phyloP scores from a whole-genome alignment of 2,329 filamentous ascomycete genomes.

The Arthrobotrys iridis region DNA sequence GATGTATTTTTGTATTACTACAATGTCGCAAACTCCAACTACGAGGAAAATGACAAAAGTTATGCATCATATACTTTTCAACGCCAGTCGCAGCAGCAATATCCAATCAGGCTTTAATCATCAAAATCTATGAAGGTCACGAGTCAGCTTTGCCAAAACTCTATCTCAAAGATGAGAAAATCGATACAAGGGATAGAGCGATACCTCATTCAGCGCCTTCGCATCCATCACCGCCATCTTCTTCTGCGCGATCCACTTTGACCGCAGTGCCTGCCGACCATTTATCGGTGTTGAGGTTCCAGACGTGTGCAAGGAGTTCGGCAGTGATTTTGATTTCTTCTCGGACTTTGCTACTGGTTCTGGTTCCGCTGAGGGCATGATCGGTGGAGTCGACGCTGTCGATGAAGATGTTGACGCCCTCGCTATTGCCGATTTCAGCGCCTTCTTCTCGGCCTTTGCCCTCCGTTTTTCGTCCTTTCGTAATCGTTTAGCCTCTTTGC shows the following conservation, averaged over 20 bases:
- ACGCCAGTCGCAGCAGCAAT: background rate
- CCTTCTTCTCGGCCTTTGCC: constrained; percentile 52
- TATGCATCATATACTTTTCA: constrained; percentile 3
- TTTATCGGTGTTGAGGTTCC: constrained; percentile 65
- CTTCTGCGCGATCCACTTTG: constrained; percentile 89
- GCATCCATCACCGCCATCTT: constrained; percentile 81
- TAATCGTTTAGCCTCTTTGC: constrained; percentile 59
- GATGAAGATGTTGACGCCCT: constrained; percentile 58
- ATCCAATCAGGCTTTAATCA: constrained; percentile 37
- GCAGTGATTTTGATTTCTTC: constrained; percentile 39
- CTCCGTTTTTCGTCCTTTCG: constrained; percentile 55
- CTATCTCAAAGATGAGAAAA: background rate
- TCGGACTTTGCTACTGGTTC: background rate
- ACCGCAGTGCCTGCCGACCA: constrained; percentile 77
- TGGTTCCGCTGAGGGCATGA: constrained; percentile 58
- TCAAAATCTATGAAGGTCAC: constrained; percentile 24
- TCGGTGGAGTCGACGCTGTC: constrained; percentile 58
- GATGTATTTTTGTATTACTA: too few relatives aligned
- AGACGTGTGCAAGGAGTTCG: constrained; percentile 59
- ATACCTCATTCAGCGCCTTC: constrained; percentile 79
- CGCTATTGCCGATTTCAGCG: constrained; percentile 42
- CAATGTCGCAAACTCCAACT: background rate
- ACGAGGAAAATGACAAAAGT: background rate
- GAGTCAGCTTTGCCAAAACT: background rate
- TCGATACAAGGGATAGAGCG: background rate